Percentiles rank a stretch among this genome's conserved stretches.
Conservation (phyloP, 2,329 filamentous ascomycete species). For the Botrytis paeoniae region DNA sequence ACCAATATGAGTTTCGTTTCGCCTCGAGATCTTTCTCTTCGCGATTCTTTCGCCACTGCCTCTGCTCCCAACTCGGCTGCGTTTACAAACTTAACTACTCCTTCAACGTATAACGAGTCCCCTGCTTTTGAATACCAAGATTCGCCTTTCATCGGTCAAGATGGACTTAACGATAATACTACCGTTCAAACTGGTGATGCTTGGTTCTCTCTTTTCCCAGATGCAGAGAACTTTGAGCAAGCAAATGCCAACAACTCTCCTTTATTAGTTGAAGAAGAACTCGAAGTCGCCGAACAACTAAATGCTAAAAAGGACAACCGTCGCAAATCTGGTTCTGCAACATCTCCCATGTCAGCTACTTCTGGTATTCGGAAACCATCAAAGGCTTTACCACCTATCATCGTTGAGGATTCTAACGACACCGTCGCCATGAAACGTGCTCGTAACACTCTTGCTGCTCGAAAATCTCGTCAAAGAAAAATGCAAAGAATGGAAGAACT, state of each 20-base stretch:
- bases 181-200: constrained; percentile 42
- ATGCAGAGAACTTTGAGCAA: constrained; percentile 38
- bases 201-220: constrained; percentile 75
- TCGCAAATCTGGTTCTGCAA: constrained; percentile 44
- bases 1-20: constrained; percentile 71
- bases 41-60: constrained; percentile 56
- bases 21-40: constrained; percentile 74
- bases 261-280: constrained; percentile 44
- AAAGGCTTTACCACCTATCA: constrained; percentile 76
- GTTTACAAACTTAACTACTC: constrained; percentile 81
- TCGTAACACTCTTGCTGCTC: constrained; percentile 87
- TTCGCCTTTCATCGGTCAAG: constrained; percentile 69
- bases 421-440: constrained; percentile 85
- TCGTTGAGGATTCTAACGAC: constrained; percentile 71
- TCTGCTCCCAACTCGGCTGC: constrained; percentile 80
- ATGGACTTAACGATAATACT: constrained; percentile 37
- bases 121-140: constrained; percentile 69
- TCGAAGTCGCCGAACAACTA: constrained; percentile 46
- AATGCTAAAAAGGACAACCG: constrained; percentile 42
- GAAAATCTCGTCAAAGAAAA: constrained; percentile 88
- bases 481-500: constrained; percentile 71
- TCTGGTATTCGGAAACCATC: constrained; percentile 70
- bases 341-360: constrained; percentile 56
- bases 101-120: constrained; percentile 74
- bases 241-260: constrained; percentile 24